A percentile compares a stretch with the other conserved stretches of the same genome.
These are phyloP conservation scores for Geotrichum macrosporum DNA, from an alignment of 1,139 yeast genomes.

Conservation along the genomic window DNA sequence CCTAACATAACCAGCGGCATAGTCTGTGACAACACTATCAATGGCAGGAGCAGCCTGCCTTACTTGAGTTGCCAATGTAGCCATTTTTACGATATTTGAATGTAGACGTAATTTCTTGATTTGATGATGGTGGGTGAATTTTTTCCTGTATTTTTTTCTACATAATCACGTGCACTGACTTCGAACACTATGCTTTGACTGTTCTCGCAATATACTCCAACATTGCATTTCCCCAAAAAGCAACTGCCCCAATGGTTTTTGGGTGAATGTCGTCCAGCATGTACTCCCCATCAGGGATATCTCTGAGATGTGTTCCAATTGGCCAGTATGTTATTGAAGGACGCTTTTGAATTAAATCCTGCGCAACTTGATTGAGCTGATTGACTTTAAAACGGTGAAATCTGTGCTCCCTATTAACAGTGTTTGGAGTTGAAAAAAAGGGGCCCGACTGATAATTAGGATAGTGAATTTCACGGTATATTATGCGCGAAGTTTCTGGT, in stretches of 20 bases:
- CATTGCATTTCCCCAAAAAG: constrained; percentile 23
- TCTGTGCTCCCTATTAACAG: constrained; percentile 17
- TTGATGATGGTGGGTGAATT: no score
- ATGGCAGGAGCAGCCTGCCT: constrained; percentile 84
- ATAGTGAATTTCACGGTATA: constrained; percentile 22
- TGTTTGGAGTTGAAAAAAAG: constrained; percentile 18
- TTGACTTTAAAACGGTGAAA: constrained; percentile 21
- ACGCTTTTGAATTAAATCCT: constrained; percentile 5
- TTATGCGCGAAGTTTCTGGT: constrained; percentile 17
- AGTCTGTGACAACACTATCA: constrained; percentile 87
- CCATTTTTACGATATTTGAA: constrained; percentile 3
- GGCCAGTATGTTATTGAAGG: constrained; percentile 22
- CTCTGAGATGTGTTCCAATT: constrained; percentile 21
- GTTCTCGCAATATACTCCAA: constrained; percentile 22
- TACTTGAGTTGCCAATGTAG: constrained; percentile 42
- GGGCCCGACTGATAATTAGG: constrained; percentile 21
- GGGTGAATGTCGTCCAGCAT: constrained; percentile 24
- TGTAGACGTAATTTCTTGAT: background rate
- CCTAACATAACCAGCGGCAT: constrained; percentile 83
- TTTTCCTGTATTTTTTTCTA: background rate
- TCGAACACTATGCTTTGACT: background rate
- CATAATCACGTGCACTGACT: constrained; percentile 11
- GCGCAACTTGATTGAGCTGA: constrained; percentile 22
- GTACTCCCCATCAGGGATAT: constrained; percentile 21
- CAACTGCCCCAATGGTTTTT: constrained; percentile 20